Base-by-base conservation (phyloP, 306 rosid species). In the Fragaria ananassa region DNA sequence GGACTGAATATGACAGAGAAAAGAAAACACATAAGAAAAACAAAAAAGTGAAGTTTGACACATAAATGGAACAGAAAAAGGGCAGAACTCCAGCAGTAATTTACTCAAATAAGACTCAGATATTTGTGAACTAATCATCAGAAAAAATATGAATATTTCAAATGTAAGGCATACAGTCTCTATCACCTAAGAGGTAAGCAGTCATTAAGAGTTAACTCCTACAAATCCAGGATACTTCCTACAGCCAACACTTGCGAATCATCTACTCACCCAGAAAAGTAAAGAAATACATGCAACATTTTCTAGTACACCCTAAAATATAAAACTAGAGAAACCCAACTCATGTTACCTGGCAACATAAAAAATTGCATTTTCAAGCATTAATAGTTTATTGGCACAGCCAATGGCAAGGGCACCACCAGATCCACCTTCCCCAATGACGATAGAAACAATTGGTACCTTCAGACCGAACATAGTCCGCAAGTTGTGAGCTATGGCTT, bases 381-480 rank as follows among this genome's bases (percentile, higher is more conserved):
- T 92, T 54, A 95, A 82, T 84, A 95, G 79, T 82, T 88, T 95
- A 86, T 92, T 95, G 68, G 89, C 99, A 87, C 99, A 95, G 66
- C 93, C 99, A 71, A 95, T 95, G 79, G 97, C 99, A 72, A 95
- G 97, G 61, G 99, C 99, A 81, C 99, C 99, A 71, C 99, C 99
- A 74, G 99, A 95, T 67, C 99, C 99, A 74, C 99, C 99, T 91
- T 95, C 99, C 68, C 99, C 99, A 57, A 95, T 90, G 85, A 95
- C 97, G 56, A 95, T 91, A 46, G 97, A 90, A 61, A 95, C 35
- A 74, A 95, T 51, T 34, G 99, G 99, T 78, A 95, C 97, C 87
- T 92, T 95, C 82, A 95, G 84, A 77, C 96, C 99, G 72, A 95
- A 92, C 99, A 92, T 95, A 68, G 92, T 67, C 80, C 96, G 83